Evolutionary conservation across 2,329 filamentous ascomycete species (phyloP), one percentile per base, ranked within the genome.

Genomic region (Knufia fluminis): DNA sequence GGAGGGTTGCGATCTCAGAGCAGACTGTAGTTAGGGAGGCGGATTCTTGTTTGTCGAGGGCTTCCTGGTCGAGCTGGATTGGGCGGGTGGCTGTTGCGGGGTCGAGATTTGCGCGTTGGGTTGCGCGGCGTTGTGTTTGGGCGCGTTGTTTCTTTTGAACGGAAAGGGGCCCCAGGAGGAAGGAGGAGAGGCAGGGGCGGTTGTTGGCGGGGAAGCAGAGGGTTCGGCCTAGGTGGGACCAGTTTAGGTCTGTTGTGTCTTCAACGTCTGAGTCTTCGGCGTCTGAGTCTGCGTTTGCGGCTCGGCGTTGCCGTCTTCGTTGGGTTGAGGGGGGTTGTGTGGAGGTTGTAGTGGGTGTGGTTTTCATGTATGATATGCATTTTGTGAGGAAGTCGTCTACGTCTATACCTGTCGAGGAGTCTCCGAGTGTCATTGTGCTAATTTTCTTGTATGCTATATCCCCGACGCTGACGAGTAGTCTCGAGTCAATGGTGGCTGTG

Each of bases 321-420:
- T 55, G 54, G 44, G 76, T 75, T 22, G 50, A 38, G 42, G 32
- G 9, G 28, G 43, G 20, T 45, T 35, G 3, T 39, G 35, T 42
- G 10, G 35, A 22, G 3, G 35, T 75, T 7, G 52, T 22, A 4
- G 17, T 31, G 20, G 28, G 68, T 67, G 20, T 78, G 76, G 9
- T 75, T 19, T 79, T 80, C 88, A 97, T 96, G 63, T 86, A 97
- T 2, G 78, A 79, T 52, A 94, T 88, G 64, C 85, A 91, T 66
- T 94, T 94, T 0, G 86, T 85, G 12, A 97, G 80, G 61, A 97
- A 94, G 59, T 95, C 86, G 53, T 97, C 90, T 0, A 94, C 75
- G 61, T 97, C 90, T 19, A 98, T 71, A 6, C 89, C 87, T 45
- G 84, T 80, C 2, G 80, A 79, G 1, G 77, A 71, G 59, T 84